These are phyloP conservation scores for Exophiala bonariae DNA, from an alignment of 2,329 filamentous ascomycete genomes.

Conservation along the genomic window DNA sequence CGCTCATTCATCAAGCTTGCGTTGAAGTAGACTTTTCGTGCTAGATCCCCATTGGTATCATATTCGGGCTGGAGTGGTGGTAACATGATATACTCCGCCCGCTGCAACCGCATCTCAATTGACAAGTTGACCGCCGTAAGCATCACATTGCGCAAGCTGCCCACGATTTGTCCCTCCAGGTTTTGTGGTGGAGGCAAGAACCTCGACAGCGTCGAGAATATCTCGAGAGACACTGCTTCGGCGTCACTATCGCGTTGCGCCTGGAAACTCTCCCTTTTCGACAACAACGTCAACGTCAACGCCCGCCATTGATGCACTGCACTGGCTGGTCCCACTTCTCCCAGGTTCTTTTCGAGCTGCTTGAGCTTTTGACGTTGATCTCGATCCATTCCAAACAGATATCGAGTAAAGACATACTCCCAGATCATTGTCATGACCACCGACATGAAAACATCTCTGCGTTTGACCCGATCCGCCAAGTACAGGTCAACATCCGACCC, in stretches of 20 bases:
- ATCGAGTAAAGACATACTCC: conserved; percentile 97
- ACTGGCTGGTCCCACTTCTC: conserved; percentile 79
- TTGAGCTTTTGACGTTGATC: conserved; percentile 98
- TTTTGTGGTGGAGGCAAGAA: conserved; percentile 85
- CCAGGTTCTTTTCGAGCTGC: conserved; percentile 85
- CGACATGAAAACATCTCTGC: conserved; percentile 96
- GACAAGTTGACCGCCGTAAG: conserved; percentile 84
- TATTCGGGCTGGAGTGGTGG: conserved; percentile 93
- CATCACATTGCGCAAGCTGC: conserved; percentile 84
- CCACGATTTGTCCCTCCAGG: conserved; percentile 75
- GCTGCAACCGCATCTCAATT: conserved; percentile 95
- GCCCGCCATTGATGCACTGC: conserved; percentile 98
- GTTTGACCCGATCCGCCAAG: conserved; percentile 80
- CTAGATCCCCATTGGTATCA: conserved; percentile 86
- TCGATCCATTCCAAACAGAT: conserved; percentile 97
- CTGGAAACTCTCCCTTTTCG: conserved; percentile 76
- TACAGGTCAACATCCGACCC: conserved; percentile 89
- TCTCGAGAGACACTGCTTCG: conserved; percentile 89
- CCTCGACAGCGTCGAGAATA: conserved; percentile 78
- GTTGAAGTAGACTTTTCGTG: conserved; percentile 87
- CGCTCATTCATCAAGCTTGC: conserved; percentile 93
- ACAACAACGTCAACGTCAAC: conserved; percentile 85
- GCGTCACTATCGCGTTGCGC: conserved; percentile 85
- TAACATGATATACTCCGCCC: conserved; percentile 98
- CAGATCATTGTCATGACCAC: conserved; percentile 99